Base-by-base conservation (phyloP, 2,329 filamentous ascomycete genomes). In the Trichoderma asperellum region DNA sequence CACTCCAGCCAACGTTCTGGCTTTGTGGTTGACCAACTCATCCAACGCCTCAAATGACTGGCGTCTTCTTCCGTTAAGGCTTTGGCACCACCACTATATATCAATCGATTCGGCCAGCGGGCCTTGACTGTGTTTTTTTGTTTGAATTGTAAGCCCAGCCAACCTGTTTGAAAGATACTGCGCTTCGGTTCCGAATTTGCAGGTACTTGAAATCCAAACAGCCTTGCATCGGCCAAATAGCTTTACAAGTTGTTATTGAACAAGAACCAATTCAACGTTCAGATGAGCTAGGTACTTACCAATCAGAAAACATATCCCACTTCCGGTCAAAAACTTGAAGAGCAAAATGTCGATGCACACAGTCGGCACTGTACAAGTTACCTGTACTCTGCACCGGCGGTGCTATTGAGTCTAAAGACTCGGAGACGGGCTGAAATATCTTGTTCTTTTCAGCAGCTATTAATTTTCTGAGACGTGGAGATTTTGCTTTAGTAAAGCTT, bases 1-100 rank as follows among this genome's bases (percentile, higher is more conserved):
- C 76, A 77, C 63, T 77, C 76, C 5, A 77, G 57, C 75, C 75
- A 77, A 57, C 73, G 71, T 24, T 71, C 59, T 2, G 75, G 73
- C 32, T 47, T 68, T 16, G 49, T 56, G 58, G 72, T 58, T 6
- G 71, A 62, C 76, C 76, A 77, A 1, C 73, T 69, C 7, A 76
- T 18, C 69, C 68, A 74, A 34, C 73, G 73, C 47, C 18, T 43
- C 40, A 43, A 10, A 74, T 72, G 11, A 75, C 74, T 12, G 74
- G 72, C 40, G 40, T 43, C 40, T 21, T 68, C 32, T 21, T 69
- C 32, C 2, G 65, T 68, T 4, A 72, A 73, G 12, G 14, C 58
- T 21, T 67, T 64, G 0, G 24, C 24, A 24, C 56, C 71, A 5
- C 32, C 67, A n/a, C 40, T 61, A 52, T 72, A 55, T 4, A 75